Evolutionary conservation across 805 yeast species (phyloP).

Genomic region (Pichia manshurica): DNA sequence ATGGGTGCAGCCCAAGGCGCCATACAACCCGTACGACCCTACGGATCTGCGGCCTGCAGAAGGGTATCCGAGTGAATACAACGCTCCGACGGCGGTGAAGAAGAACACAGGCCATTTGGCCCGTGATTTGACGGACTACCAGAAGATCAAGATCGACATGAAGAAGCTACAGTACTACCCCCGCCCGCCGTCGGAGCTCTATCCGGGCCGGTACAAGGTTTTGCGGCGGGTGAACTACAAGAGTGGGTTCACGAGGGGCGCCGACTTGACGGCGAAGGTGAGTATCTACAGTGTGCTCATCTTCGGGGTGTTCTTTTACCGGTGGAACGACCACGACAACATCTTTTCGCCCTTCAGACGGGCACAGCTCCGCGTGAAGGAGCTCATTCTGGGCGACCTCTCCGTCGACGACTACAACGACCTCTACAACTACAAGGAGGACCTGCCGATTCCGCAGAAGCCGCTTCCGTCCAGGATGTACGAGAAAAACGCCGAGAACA

Average conservation of each 20-base stretch:
- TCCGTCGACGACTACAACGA: conserved; percentile 59
- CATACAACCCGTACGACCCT: conserved; percentile 82
- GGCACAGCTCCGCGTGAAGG: conserved; percentile 51
- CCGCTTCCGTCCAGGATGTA: conserved; percentile 33
- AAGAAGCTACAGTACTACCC: conserved; percentile 69
- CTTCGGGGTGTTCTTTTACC: conserved; percentile 63
- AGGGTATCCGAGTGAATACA: conserved; percentile 81
- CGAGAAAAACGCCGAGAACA: conserved; percentile 34
- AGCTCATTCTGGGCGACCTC: conserved; percentile 46
- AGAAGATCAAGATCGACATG: conserved; percentile 69
- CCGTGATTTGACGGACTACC: conserved; percentile 59
- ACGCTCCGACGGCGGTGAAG: conserved; percentile 57
- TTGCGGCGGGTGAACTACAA: conserved; percentile 53
- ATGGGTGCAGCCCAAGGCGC: conserved; percentile 77
- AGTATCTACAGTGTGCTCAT: conserved; percentile 44
- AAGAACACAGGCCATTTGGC: conserved; percentile 43
- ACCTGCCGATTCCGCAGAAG: conserved; percentile 35
- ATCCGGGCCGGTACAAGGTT: conserved; percentile 75
- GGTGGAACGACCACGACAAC: conserved; percentile 82
- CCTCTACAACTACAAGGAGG: conserved; percentile 39
- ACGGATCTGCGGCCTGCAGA: conserved; percentile 69
- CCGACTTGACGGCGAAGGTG: conserved; percentile 48
- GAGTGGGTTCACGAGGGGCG: conserved; percentile 52
- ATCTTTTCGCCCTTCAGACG: conserved; percentile 66
- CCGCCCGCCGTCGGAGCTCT: conserved; percentile 63